A percentile compares a stretch with the other conserved stretches of the same genome.
Evolutionary conservation across 1,284 basidiomycete genomes (phyloP).

Genomic region (Ceratobasidium papillatum): DNA sequence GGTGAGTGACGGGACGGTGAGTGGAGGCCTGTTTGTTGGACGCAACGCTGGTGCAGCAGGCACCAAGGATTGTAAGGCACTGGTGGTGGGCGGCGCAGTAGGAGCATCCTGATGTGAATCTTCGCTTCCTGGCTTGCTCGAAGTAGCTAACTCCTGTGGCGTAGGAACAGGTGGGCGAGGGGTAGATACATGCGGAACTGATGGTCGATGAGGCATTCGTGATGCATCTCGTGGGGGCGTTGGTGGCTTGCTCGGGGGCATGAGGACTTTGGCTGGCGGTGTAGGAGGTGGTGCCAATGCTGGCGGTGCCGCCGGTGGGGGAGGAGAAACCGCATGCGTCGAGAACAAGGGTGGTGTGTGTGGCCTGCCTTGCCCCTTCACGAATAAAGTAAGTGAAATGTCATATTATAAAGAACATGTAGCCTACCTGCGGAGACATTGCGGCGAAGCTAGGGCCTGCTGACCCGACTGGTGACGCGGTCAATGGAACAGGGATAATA

Average conservation of each 20-base stretch:
- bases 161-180: constrained; percentile 23
- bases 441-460: constrained; percentile 30
- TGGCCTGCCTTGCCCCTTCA: constrained; percentile 10
- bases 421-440: constrained; percentile 29
- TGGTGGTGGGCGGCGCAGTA: neutral
- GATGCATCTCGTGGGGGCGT: constrained; percentile 16
- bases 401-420: neutral
- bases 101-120: neutral
- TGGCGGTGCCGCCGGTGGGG: constrained; percentile 26
- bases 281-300: constrained; percentile 22
- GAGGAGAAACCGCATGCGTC: constrained; percentile 25
- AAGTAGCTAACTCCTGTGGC: neutral
- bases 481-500: constrained; percentile 30
- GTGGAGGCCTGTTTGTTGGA: neutral
- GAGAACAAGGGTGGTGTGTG: constrained; percentile 37
- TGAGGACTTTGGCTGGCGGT: constrained; percentile 2
- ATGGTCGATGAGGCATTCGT: constrained; percentile 12
- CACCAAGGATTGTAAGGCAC: constrained; percentile 11
- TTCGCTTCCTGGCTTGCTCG: neutral
- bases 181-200: constrained; percentile 30
- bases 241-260: constrained; percentile 20
- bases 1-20: constrained; percentile 12
- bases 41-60: constrained; percentile 30
- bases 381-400: neutral
- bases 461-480: constrained; percentile 18